These are phyloP conservation scores for Talaromyces atroroseus DNA, from an alignment of 2,329 filamentous ascomycete genomes.

Conservation along the genomic window DNA sequence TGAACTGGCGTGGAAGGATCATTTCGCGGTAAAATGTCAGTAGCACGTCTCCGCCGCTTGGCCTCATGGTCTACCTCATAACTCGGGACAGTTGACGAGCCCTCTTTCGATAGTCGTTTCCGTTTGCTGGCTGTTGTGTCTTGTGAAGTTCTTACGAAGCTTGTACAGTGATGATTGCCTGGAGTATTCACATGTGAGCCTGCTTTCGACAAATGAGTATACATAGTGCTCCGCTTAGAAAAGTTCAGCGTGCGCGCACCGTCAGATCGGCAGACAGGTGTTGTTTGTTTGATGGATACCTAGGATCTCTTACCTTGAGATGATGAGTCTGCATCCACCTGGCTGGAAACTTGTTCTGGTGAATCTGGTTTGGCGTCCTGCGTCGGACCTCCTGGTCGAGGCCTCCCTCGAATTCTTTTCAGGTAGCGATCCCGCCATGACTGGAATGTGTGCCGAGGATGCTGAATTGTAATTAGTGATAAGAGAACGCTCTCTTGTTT, in stretches of 20 bases:
- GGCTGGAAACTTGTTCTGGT: neutral
- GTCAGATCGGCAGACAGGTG: neutral
- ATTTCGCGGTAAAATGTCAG: conserved; percentile 4
- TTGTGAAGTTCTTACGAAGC: neutral
- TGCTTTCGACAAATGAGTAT: neutral
- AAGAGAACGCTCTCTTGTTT: neutral
- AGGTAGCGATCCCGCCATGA: conserved; percentile 47
- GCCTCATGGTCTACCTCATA: neutral
- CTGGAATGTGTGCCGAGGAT: conserved; percentile 44
- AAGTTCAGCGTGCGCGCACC: neutral
- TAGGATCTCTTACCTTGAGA: neutral
- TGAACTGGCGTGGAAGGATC: conserved; percentile 6
- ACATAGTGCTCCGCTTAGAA: neutral
- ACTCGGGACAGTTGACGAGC: neutral
- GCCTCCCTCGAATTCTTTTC: conserved; percentile 32
- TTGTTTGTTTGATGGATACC: neutral
- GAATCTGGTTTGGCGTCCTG: neutral
- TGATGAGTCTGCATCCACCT: neutral
- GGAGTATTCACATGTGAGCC: too few species aligned
- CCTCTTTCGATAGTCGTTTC: conserved; percentile 7
- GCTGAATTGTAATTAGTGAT: conserved; percentile 20
- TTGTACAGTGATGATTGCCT: neutral
- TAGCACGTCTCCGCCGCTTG: conserved; percentile 10
- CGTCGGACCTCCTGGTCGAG: conserved; percentile 28
- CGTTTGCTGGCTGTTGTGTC: conserved; percentile 2